A percentile compares a stretch with the other conserved stretches of the same genome.
phyloP scores from a whole-genome alignment of 148 eudicot species.

The Rhododendron simsii region DNA sequence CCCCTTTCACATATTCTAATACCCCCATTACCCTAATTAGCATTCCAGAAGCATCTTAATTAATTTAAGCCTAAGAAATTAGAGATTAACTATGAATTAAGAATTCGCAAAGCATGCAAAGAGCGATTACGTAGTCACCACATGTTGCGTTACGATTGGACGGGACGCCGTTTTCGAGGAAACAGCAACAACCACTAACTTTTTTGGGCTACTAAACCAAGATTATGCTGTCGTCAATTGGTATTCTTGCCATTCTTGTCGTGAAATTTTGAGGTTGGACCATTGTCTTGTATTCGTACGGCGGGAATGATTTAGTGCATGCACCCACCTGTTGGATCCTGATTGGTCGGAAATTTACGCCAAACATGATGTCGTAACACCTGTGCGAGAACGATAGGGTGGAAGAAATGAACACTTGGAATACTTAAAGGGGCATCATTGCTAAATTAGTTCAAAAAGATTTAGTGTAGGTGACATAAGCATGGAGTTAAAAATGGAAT shows the following conservation, averaged over 20 bases:
- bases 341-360: constrained; percentile 11
- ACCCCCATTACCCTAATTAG: constrained; percentile 33
- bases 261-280: neutral
- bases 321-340: constrained; percentile 23
- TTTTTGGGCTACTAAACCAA: neutral
- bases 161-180: constrained; percentile 25
- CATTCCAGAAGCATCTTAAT: constrained; percentile 40
- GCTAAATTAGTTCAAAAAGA: neutral
- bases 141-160: constrained; percentile 33
- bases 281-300: neutral
- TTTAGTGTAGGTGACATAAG: constrained; percentile 26
- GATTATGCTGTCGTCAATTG: neutral
- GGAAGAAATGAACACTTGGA: neutral
- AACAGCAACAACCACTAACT: constrained; percentile 30
- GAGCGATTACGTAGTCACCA: constrained; percentile 24
- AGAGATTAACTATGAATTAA: neutral
- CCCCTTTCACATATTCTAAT: constrained; percentile 19
- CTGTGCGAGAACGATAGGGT: neutral
- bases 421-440: neutral
- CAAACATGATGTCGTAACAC: constrained; percentile 11
- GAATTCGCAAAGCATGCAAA: constrained; percentile 10
- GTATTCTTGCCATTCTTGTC: neutral
- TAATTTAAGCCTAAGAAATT: constrained; percentile 1
- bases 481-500: constrained; percentile 17
- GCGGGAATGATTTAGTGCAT: constrained; percentile 5